Conservation (phyloP, 306 rosid genomes). For the Dalbergia cultrata region DNA sequence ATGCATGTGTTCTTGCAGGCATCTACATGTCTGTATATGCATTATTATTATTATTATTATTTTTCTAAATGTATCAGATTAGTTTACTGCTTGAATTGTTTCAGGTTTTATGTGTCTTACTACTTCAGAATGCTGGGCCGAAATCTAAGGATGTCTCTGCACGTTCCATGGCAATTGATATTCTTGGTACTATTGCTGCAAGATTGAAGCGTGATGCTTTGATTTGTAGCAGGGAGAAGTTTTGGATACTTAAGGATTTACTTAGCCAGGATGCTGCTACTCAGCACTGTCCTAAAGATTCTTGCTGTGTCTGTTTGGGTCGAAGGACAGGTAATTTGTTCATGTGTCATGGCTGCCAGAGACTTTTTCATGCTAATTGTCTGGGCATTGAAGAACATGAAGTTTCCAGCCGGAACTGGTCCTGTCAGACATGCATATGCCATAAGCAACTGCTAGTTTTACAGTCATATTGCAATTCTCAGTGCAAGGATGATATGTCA, state of each 20-base stretch:
- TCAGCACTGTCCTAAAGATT: slow-evolving; percentile 62
- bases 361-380: slow-evolving; percentile 90
- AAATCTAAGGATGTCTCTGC: slow-evolving; percentile 88
- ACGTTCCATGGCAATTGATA: slow-evolving; percentile 92
- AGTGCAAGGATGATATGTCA: slow-evolving; percentile 60
- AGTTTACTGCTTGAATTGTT: slow-evolving; percentile 53
- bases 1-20: slow-evolving; percentile 15
- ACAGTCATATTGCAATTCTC: slow-evolving; percentile 87
- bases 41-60: slow-evolving; percentile 1
- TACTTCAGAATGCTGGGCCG: slow-evolving; percentile 91
- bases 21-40: slow-evolving; percentile 10
- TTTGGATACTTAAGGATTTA: slow-evolving; percentile 85
- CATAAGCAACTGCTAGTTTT: slow-evolving; percentile 84
- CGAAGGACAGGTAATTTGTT: slow-evolving; percentile 67
- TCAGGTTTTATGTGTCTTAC: slow-evolving; percentile 93
- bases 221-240: slow-evolving; percentile 72
- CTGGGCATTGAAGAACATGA: slow-evolving; percentile 80
- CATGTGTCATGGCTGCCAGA: slow-evolving; percentile 77
- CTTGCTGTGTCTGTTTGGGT: slow-evolving; percentile 80
- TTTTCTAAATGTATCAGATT: slow-evolving; percentile 33
- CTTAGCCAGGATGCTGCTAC: slow-evolving; percentile 56
- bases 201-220: slow-evolving; percentile 98
- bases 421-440: slow-evolving; percentile 85
- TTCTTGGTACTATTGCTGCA: slow-evolving; percentile 98
- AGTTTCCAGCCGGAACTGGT: slow-evolving; percentile 80